Evolutionary conservation across 176 grass and related monocot genomes (phyloP).

Genomic region (Chrysopogon serrulatus): DNA sequence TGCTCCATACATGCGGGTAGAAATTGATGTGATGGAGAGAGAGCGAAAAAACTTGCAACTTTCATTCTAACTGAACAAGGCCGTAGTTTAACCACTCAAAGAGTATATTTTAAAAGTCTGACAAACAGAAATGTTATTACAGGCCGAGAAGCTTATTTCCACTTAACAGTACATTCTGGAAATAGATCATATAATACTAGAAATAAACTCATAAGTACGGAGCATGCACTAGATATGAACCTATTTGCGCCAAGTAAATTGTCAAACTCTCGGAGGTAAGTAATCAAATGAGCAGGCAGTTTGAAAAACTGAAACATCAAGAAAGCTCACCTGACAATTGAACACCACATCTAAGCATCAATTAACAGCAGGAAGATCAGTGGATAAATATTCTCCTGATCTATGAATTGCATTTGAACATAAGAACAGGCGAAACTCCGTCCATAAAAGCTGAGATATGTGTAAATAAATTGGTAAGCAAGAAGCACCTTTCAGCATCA

Average conservation of each 20-base stretch:
- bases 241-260: neutral
- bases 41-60: no score
- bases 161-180: neutral
- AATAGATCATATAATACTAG: neutral
- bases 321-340: neutral
- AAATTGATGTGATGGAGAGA: no score
- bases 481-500: neutral
- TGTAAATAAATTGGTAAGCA: neutral
- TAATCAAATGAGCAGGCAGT: neutral
- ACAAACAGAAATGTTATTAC: neutral
- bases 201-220: neutral
- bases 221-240: neutral
- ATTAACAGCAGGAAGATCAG: neutral
- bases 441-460: neutral
- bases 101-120: neutral
- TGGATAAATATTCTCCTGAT: neutral
- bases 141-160: neutral
- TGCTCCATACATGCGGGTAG: no score
- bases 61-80: neutral
- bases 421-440: neutral
- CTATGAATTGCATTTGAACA: neutral
- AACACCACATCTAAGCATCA: neutral
- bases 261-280: neutral
- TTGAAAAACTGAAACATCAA: neutral
- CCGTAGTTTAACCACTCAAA: neutral